Base-by-base conservation (phyloP, 2,329 filamentous ascomycete genomes). In the Chalara sp. region DNA sequence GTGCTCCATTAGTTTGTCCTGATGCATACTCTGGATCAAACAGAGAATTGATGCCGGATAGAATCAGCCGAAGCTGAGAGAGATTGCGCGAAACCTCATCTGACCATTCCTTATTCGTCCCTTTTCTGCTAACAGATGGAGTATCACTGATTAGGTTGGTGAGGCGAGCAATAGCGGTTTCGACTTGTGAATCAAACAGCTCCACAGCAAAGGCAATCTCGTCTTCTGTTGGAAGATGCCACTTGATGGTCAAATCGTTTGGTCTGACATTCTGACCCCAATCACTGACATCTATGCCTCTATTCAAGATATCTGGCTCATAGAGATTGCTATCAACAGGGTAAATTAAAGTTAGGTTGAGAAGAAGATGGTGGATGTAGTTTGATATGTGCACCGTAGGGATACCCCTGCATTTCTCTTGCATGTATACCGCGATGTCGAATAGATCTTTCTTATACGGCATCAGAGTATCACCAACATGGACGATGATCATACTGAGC, bases 91-190 rank as follows among this genome's bases (percentile, higher is more conserved):
- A 92, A 31, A 97, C 86, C 66, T 99, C 95, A 66, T 99, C 93
- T 0, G 92, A 96, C 93, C 93, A 99, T 62, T 96, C 92, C 69
- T 97, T 99, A 60, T 95, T 95, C 66, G 92, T 96, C 37, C 93
- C 93, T 58, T 91, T 92, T 51, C 92, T 81, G 67, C 90, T 95
- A 48, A 97, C 85, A 2, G 83, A 85, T 1, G 90, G 86, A 35
- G 86, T 80, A 44, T 89, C 84, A 55, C 87, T 84, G 63, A 89
- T 95, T n/a, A 99, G 76, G 6, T 84, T 80, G 55, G 81, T 80
- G 10, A 99, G 72, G 54, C 89, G 83, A 52, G 83, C 74, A 53
- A 92, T 79, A 2, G 92, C 91, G 40, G 81, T 83, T 51, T 81
- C 81, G 5, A 87, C 85, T 67, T 97, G 91, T 1, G 84, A 86